Percentiles rank a stretch among this genome's conserved stretches.
Conservation (phyloP, 306 rosid genomes). For the Sindora glabra region DNA sequence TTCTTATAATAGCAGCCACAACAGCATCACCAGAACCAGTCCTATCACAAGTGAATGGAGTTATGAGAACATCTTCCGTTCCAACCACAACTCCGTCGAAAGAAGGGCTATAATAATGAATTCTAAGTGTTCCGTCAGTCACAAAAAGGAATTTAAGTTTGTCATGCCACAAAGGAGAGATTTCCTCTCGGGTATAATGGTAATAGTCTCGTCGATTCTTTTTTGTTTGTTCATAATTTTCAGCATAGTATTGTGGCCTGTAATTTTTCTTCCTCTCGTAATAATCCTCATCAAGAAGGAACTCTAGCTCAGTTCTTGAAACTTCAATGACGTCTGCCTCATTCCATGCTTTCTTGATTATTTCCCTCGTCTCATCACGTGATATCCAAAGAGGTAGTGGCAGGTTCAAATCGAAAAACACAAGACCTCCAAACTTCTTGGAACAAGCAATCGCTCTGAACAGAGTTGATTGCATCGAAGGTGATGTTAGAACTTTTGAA, state of each 20-base stretch:
- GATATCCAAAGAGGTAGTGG: constrained; percentile 79
- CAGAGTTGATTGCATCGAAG: constrained; percentile 24
- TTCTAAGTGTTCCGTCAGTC: constrained; percentile 74
- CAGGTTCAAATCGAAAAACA: constrained; percentile 70
- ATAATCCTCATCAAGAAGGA: constrained; percentile 76
- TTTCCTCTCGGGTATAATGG: constrained; percentile 72
- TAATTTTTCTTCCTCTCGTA: constrained; percentile 61
- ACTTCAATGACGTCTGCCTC: constrained; percentile 73
- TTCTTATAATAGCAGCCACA: constrained; percentile 84
- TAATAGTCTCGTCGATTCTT: constrained; percentile 59
- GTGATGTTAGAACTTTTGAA: constrained; percentile 47
- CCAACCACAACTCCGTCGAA: constrained; percentile 74
- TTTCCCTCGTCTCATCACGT: constrained; percentile 54
- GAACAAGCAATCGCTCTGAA: constrained; percentile 30
- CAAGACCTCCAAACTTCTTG: constrained; percentile 26
- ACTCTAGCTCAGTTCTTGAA: constrained; percentile 75
- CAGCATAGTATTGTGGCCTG: constrained; percentile 75
- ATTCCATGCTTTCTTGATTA: constrained; percentile 69
- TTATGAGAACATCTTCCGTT: constrained; percentile 90
- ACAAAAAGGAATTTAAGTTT: constrained; percentile 59
- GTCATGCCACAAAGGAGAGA: constrained; percentile 77
- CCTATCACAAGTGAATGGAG: constrained; percentile 90
- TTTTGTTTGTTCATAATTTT: constrained; percentile 63
- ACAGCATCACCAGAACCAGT: constrained; percentile 97
- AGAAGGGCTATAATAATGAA: constrained; percentile 76